Evolutionary conservation across 148 eudicot species (phyloP).

Genomic region (Vaccinium corymbosum): DNA sequence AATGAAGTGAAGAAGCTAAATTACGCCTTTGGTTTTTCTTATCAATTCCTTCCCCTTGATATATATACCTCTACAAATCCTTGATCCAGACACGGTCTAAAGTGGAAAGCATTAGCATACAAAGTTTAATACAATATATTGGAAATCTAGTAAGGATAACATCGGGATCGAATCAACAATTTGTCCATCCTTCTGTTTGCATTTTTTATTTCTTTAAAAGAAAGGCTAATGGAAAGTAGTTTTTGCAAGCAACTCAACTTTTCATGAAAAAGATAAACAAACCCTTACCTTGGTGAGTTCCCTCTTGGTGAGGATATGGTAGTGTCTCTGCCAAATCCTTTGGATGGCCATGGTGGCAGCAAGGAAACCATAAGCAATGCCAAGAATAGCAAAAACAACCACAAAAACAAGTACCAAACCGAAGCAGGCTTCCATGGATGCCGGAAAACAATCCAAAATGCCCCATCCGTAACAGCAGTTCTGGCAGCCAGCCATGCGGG

Average conservation of each 20-base stretch:
- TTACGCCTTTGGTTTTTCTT: not conserved
- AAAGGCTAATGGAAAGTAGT: not conserved
- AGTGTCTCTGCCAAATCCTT: conserved; percentile 94
- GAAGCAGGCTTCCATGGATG: conserved; percentile 85
- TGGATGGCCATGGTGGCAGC: conserved; percentile 86
- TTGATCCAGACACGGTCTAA: not conserved
- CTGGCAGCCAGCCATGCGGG: conserved; percentile 80
- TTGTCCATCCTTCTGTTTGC: not conserved
- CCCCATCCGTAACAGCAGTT: conserved; percentile 93
- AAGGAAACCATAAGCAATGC: conserved; percentile 84
- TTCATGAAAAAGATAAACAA: not conserved
- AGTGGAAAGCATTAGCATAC: not conserved
- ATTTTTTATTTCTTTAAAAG: not conserved
- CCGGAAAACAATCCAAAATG: conserved; percentile 80
- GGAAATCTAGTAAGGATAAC: too few relatives aligned
- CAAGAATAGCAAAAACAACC: conserved; percentile 83
- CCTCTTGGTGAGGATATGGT: conserved; percentile 88
- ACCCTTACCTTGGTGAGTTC: conserved; percentile 76
- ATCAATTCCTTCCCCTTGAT: too few relatives aligned
- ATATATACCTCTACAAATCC: too few relatives aligned
- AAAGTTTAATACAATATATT: too few relatives aligned
- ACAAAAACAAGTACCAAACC: conserved; percentile 67
- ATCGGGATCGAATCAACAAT: too few relatives aligned
- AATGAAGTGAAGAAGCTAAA: not conserved
- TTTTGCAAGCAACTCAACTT: not conserved